Evolutionary conservation across 225 moss, liverwort and hornwort species (phyloP), one percentile per base, ranked within the genome.

Genomic region (Bryoerythrophyllum caledonicum): DNA sequence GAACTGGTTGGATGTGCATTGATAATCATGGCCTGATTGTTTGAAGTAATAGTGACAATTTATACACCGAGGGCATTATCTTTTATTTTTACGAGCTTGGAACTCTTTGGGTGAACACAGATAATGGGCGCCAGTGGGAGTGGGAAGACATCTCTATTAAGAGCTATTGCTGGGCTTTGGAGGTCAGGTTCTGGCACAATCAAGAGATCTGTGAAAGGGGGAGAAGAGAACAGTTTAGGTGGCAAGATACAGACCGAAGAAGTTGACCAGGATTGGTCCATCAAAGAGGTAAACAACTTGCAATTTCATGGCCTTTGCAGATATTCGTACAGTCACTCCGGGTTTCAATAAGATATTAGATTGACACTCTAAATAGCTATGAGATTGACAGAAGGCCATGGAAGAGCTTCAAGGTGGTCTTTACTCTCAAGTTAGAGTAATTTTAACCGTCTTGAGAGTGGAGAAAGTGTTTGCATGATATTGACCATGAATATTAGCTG

Each of bases 91-190:
- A 35, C 5, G 6, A 67, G 25, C 61, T 71, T 63, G 49, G 71
- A 71, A 78, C 15, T 74, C 38, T 74, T 7, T 71, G 67, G 60
- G 67, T 62, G 70, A 71, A 46, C 20, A 62, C 91, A 96, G 96
- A 90, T 99, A 53, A 99, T 99, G 95, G 99, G 99, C 74, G 91
- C 90, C 23, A 99, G 99, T 84, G 99, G 99, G 74, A 91, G 88
- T 86, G 99, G 99, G 35, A 99, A 99, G 86, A 99, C 99, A n/a
- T 95, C 95, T 63, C 76, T 99, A 28, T 79, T 95, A 58, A 88
- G 99, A 74, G 90, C 95, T 65, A 86, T 93, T 78, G 99, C 91
- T 63, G 99, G 99, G 25, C 91, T 99, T 10, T 99, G 99, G 99
- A 87, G 90, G 53, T 91, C 99, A 65, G 99, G 99, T 26, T 82